Base-by-base conservation (phyloP, 441 rosid genomes). In the Francoa sonchifolia region DNA sequence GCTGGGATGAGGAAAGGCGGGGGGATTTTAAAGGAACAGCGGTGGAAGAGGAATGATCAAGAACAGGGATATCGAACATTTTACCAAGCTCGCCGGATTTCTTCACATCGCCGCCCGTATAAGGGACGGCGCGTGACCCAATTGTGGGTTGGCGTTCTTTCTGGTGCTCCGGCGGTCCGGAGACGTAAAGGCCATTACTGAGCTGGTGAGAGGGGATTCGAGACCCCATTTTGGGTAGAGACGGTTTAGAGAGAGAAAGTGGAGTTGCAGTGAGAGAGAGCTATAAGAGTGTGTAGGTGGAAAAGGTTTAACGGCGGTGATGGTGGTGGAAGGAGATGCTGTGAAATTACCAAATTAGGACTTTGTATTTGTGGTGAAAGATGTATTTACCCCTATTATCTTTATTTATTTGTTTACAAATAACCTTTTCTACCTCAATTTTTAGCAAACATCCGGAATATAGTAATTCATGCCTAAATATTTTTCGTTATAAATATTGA, bases 71-170 rank as follows among this genome's bases (percentile, higher is more conserved):
- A 54, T 82, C 93, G 48, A 82, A 82, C 85, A 82, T 82, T 64
- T 74, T 78, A 1, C 93, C 88, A 3, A 78, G 62, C 59, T 82
- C 93, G 0, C 88, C 88, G 13, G 87, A 82, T 33, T 75, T 78
- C 59, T 75, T 82, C 19, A 82, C 55, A 52, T 77, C 82, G 13
- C 93, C 88, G 15, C 88, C 93, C 3, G 84, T 73, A 58, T 82
- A 82, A 2, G 84, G 84, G 2, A 73, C 77, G 0, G 84, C 70
- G 8, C 79, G 65, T 1, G 79, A 58, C 4, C 68, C 71, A 64
- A 73, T 69, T 42, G 68, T 69, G 11, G 84, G 84, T 34, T 43
- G 76, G 41, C 81, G 67, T 45, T 78, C 87, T 48, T 72, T 70
- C 7, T 36, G 57, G 12, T 57, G 72, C 39, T 71, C 88, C 8